These are phyloP conservation scores for Rhipidocladum racemiflorum DNA, from an alignment of 176 grass and related monocot genomes.

Conservation along the genomic window DNA sequence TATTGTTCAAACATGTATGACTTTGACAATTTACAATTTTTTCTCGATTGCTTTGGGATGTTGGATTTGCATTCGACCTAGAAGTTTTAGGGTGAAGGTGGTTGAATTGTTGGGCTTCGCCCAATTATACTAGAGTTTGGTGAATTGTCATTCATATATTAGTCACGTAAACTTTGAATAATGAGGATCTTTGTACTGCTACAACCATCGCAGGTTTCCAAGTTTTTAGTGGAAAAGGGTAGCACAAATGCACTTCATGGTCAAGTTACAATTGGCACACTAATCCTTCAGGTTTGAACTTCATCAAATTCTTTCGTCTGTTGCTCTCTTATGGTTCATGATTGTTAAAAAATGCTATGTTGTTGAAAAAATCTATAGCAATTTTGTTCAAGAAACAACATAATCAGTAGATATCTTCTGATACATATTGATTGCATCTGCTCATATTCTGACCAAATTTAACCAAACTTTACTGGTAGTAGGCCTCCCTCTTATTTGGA, in stretches of 20 bases:
- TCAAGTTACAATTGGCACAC: constrained; percentile 95
- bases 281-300: constrained; percentile 75
- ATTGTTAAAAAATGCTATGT: neutral
- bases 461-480: constrained; percentile 1
- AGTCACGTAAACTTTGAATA: neutral
- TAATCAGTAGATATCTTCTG: neutral
- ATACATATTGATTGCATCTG: neutral
- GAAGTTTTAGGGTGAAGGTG: neutral
- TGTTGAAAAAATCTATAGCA: neutral
- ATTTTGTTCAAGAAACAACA: constrained; percentile 10
- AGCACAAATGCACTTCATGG: constrained; percentile 88
- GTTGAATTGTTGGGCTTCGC: neutral
- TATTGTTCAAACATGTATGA: neutral
- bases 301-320: constrained; percentile 11
- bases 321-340: neutral
- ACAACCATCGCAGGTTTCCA: constrained; percentile 65
- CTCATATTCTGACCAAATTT: neutral
- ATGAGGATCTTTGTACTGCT: constrained; percentile 18
- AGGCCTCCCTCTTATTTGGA: constrained; percentile 5
- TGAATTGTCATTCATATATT: neutral
- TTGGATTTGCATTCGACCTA: constrained; percentile 3
- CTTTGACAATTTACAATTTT: neutral
- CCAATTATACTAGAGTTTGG: neutral
- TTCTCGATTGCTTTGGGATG: constrained; percentile 3
- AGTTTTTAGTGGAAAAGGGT: constrained; percentile 89